Evolutionary conservation across 78 protist species (phyloP), one percentile per base, ranked within the genome.

Genomic region (Dictyostelium capitatum): DNA sequence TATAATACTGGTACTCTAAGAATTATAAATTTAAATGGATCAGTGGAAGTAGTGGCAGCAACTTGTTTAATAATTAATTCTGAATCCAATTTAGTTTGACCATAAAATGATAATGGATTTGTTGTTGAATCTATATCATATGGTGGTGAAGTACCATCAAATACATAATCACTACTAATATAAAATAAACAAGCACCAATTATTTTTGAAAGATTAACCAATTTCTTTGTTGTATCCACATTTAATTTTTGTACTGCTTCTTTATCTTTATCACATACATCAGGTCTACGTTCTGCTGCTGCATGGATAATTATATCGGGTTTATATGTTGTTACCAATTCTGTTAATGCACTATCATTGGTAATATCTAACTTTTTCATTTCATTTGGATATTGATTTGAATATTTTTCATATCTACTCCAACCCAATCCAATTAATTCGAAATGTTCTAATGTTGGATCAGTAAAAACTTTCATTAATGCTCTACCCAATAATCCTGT

Each of bases 401-500:
- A 46, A 62, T 85, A 85, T 64, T 64, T 54, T 3, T 85, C 92
- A 77, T 77, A 85, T 50, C 92, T 41, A 20, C 77, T 57, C 43
- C 37, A 85, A 32, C 83, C 92, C 10, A 85, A 32, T 46, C 92
- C 83, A 3, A 77, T 19, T 19, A 77, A 30, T 48, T 75, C 28
- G 9, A 57, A 23, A 32, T 78, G 57, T n/a, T 72, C 79, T 20
- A 72, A 43, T 23, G 47, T 7, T 23, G 54, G 54, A 48, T 25
- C 23, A n/a, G 46, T 41, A 43, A 59, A 56, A 7, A 59, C 74
- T 85, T 82, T 85, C 59, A 74, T 46, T 41, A 30, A 77, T 9
- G 84, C 92, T 77, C 92, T 85, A n/a, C 92, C 92, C 12, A 84
- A 59, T 47, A 84, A 59, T 48, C 92, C 92, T 28, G 81, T 30